Evolutionary conservation across 2,329 filamentous ascomycete genomes (phyloP).

Genomic region (Botrytis hyacinthi): DNA sequence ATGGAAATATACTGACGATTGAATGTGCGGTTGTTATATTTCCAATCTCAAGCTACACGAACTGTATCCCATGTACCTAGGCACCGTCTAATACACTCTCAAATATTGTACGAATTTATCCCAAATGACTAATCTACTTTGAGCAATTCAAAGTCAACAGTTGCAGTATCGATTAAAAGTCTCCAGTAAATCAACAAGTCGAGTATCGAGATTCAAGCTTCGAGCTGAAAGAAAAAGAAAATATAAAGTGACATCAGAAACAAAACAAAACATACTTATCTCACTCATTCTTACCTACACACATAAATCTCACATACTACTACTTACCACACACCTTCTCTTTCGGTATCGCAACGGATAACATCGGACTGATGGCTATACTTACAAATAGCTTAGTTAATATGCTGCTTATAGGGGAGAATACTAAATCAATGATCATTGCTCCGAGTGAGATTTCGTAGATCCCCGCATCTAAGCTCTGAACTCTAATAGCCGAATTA

Average conservation of each 20-base stretch:
- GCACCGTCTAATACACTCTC: not conserved
- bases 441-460: not conserved
- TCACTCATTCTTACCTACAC: not conserved
- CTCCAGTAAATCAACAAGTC: not conserved
- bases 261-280: not conserved
- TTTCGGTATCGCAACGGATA: not conserved
- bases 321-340: not conserved
- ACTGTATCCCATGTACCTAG: not conserved
- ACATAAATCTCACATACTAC: not conserved
- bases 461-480: not conserved
- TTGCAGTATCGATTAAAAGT: not conserved
- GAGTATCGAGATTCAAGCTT: not conserved
- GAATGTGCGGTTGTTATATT: not conserved
- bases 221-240: not conserved
- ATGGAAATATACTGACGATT: not conserved
- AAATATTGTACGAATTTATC: not conserved
- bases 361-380: not conserved
- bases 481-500: not conserved
- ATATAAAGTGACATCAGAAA: not conserved
- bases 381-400: not conserved
- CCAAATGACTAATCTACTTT: not conserved
- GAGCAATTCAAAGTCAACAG: not conserved
- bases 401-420: not conserved
- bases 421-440: not conserved
- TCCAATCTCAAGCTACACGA: not conserved